Evolutionary conservation across 192 early-diverging fungal genomes (phyloP), one percentile per base, ranked within the genome.

Genomic region (Chytriomyces confervae): DNA sequence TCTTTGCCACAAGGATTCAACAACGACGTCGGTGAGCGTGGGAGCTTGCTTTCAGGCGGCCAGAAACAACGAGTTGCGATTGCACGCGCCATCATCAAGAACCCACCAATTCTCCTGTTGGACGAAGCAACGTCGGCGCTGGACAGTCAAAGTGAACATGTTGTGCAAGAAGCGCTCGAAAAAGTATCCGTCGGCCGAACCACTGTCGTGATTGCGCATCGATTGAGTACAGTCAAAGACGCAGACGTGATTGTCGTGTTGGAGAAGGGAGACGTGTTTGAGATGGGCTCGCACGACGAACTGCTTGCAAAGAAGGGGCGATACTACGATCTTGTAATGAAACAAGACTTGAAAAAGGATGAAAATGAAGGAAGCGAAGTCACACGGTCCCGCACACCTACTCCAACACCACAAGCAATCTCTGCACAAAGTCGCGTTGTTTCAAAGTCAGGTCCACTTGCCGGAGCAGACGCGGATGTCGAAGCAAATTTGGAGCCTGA

Each of bases 121-220:
- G 87, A 88, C 75, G 87, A 88, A 70, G 87, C 87, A 27, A 88
- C 87, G 7, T 83, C 81, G 29, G 87, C 87, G 0, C 72, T 88
- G 24, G 87, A 89, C 77, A 86, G 86, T 47, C 70, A 78, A 29
- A 84, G 83, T 27, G 88, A 89, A 69, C 53, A 76, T 8, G n/a
- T 86, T 16, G 88, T 89, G 44, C 88, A 88, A 69, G 66, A 49
- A 36, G 87, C 87, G 8, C 75, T 88, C 5, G 87, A 88, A 20
- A 75, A 66, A 29, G 87, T 77, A 24, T 76, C 84, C 27, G 44
- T 79, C 8, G 71, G 78, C 11, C 88, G 95, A 62, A 96, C 95
- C 8, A 96, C 94, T n/a, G 91, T 98, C 82, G 92, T 94, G 5
- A 92, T 98, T 81, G 96, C 96, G 4, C 92, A 96, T 80, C 92